Conservation (phyloP, 371 early-diverging fungal species). For the Mortierella sp. region DNA sequence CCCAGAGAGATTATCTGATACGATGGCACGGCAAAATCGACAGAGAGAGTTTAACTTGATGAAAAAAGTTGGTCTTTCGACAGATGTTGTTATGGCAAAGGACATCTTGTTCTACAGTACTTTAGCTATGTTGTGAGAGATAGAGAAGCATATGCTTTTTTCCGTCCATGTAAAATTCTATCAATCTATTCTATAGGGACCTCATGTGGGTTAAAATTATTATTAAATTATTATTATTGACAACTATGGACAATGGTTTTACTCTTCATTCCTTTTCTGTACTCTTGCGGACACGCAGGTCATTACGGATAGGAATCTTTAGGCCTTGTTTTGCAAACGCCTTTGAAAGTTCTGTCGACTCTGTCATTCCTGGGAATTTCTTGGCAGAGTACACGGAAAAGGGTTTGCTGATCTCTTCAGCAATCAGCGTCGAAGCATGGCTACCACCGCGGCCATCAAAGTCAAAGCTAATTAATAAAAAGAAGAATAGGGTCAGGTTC, state of each 20-base stretch:
- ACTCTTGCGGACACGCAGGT: conserved; percentile 57
- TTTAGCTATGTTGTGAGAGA: conserved; percentile 6
- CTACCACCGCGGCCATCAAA: conserved; percentile 29
- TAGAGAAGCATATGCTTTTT: background rate
- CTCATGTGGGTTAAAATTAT: background rate
- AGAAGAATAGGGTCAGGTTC: background rate
- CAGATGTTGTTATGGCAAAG: conserved; percentile 1
- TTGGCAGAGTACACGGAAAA: conserved; percentile 90
- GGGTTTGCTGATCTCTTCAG: conserved; percentile 68
- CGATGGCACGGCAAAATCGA: background rate
- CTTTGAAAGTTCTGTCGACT: conserved; percentile 89
- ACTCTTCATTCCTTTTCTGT: background rate
- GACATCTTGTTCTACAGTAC: conserved; percentile 16
- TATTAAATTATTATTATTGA: background rate
- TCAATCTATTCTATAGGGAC: no score
- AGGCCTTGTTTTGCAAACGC: conserved; percentile 92
- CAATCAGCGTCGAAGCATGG: conserved; percentile 55
- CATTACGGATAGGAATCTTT: conserved; percentile 92
- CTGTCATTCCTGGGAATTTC: conserved; percentile 93
- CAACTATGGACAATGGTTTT: background rate
- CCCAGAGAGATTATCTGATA: conserved; percentile 63
- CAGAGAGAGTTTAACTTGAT: background rate
- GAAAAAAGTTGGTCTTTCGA: background rate
- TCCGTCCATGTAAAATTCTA: background rate
- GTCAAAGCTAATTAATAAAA: background rate